Evolutionary conservation across 305 asterid genomes (phyloP).

Genomic region (Fraxinus platypoda): DNA sequence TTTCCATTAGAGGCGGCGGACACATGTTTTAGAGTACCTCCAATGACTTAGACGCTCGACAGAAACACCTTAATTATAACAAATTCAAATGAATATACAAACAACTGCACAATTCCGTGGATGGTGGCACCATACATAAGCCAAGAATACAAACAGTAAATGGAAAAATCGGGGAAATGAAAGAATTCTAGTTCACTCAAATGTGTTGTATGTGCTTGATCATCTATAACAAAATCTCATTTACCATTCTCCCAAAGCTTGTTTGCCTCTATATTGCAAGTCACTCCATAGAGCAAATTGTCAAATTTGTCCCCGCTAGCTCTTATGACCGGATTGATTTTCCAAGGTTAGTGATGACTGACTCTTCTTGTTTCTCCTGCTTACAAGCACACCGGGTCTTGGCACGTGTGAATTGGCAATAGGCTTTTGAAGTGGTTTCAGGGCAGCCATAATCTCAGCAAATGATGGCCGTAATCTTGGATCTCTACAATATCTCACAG

Average conservation of each 20-base stretch:
- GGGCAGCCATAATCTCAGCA: constrained; percentile 77
- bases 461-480: constrained; percentile 81
- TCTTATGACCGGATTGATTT: constrained; percentile 31
- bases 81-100: constrained; percentile 33
- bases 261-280: constrained; percentile 23
- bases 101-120: constrained; percentile 31
- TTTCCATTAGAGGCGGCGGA: background rate
- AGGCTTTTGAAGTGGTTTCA: constrained; percentile 85
- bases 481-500: constrained; percentile 48
- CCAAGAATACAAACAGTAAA: constrained; percentile 25
- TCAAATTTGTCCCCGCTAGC: constrained; percentile 29
- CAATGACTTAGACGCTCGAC: background rate
- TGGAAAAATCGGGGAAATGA: background rate
- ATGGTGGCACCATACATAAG: constrained; percentile 24
- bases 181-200: constrained; percentile 14
- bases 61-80: constrained; percentile 21
- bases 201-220: background rate
- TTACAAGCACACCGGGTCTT: constrained; percentile 34
- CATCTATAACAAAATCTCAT: constrained; percentile 5
- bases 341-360: constrained; percentile 36
- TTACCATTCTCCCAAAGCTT: background rate
- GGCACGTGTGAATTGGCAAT: constrained; percentile 47
- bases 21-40: background rate
- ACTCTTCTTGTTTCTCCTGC: constrained; percentile 47
- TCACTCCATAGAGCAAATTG: constrained; percentile 26